Evolutionary conservation across 495 filamentous ascomycete genomes (phyloP).

Genomic region (Penicillium odoratum): DNA sequence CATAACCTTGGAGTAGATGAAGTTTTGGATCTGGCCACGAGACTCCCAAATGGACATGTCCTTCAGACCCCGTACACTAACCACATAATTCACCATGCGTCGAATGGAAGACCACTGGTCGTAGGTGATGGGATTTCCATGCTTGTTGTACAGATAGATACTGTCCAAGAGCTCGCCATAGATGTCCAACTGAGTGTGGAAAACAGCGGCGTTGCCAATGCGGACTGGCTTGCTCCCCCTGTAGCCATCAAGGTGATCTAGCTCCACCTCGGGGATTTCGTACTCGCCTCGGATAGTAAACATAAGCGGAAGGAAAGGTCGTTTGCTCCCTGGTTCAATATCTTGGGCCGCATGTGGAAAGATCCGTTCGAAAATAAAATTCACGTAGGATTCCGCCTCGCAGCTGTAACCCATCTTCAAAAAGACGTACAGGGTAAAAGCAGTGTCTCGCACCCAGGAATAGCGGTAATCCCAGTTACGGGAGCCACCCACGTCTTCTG

Average conservation of each 20-base stretch:
- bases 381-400: slow-evolving; percentile 72
- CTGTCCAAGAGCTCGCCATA: slow-evolving; percentile 75
- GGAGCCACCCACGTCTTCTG: slow-evolving; percentile 68
- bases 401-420: slow-evolving; percentile 71
- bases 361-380: slow-evolving; percentile 69
- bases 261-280: slow-evolving; percentile 66
- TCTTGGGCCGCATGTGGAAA: slow-evolving; percentile 40
- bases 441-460: slow-evolving; percentile 72
- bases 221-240: slow-evolving; percentile 65
- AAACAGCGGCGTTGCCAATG: slow-evolving; percentile 73
- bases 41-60: slow-evolving; percentile 84
- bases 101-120: slow-evolving; percentile 66
- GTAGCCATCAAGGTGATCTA: slow-evolving; percentile 68
- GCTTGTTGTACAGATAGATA: slow-evolving; percentile 77
- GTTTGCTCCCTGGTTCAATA: slow-evolving; percentile 38
- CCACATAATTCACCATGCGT: slow-evolving; percentile 56
- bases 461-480: slow-evolving; percentile 81
- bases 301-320: slow-evolving; percentile 67
- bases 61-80: slow-evolving; percentile 49
- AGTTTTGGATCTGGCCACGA: slow-evolving; percentile 68
- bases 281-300: slow-evolving; percentile 72
- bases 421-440: slow-evolving; percentile 74
- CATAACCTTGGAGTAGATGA: slow-evolving; percentile 73
- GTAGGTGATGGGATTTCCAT: slow-evolving; percentile 71
- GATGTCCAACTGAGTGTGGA: slow-evolving; percentile 72